A percentile compares a stretch with the other conserved stretches of the same genome.
Conservation (phyloP, 2,329 filamentous ascomycete genomes). For the Paraconiothyrium brasiliense region DNA sequence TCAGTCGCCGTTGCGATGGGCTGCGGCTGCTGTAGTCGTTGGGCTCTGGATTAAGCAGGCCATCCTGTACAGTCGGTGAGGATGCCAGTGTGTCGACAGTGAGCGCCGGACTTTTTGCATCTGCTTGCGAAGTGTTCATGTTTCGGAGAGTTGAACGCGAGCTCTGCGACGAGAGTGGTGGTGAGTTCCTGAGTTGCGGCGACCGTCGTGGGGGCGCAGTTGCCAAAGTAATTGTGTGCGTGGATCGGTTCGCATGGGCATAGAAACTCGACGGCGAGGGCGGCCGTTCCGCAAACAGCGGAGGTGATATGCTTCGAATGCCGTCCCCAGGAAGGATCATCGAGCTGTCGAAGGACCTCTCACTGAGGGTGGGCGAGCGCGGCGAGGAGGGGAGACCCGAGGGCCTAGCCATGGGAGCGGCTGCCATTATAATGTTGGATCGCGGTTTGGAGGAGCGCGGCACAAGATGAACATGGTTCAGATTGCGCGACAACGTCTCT, state of each 20-base stretch:
- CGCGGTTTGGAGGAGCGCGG: constrained; percentile 23
- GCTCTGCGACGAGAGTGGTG: constrained; percentile 43
- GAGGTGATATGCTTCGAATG: constrained; percentile 59
- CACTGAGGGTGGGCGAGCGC: constrained; percentile 83
- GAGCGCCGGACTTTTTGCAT: constrained; percentile 22
- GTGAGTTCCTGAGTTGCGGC: constrained; percentile 37
- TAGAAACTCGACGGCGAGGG: constrained; percentile 52
- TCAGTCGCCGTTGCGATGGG: constrained; percentile 39
- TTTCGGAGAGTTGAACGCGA: constrained; percentile 49
- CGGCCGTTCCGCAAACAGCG: constrained; percentile 56
- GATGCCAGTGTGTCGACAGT: constrained; percentile 42
- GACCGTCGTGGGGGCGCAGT: constrained; percentile 42
- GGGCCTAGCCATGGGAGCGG: constrained; percentile 47
- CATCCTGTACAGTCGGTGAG: constrained; percentile 42
- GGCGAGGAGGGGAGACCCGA: constrained; percentile 26
- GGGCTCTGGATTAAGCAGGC: constrained; percentile 28
- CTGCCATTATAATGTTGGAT: constrained; percentile 24
- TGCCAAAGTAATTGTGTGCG: constrained; percentile 35
- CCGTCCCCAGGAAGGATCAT: constrained; percentile 78
- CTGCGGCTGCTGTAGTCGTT: constrained; percentile 29
- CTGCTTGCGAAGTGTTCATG: constrained; percentile 35
- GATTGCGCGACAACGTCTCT: constrained; percentile 5
- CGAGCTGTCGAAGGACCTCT: constrained; percentile 93
- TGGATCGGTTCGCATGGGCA: constrained; percentile 32
- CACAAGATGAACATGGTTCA: constrained; percentile 27